phyloP scores from a whole-genome alignment of 306 rosid species.

The Lathyrus aphaca region DNA sequence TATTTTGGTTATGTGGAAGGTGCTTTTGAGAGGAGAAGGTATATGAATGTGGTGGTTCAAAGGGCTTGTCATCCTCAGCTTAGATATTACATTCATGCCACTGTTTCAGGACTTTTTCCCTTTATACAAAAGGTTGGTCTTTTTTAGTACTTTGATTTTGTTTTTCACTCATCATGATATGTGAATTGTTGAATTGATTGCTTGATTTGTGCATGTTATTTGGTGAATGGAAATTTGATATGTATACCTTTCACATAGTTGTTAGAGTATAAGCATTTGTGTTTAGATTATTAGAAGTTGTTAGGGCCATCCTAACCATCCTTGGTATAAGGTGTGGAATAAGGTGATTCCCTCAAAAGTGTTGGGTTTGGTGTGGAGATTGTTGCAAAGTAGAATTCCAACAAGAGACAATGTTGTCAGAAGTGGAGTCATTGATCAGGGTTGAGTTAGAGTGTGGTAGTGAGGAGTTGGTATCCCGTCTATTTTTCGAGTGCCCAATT shows the following conservation, averaged over 20 bases:
- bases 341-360: too few relatives aligned
- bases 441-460: too few relatives aligned
- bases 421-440: too few relatives aligned
- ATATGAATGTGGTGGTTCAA: constrained; percentile 84
- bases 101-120: constrained; percentile 75
- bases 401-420: too few relatives aligned
- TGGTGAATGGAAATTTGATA: constrained; percentile 11
- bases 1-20: constrained; percentile 48
- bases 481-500: too few relatives aligned
- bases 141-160: constrained; percentile 11
- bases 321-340: too few relatives aligned
- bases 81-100: constrained; percentile 74
- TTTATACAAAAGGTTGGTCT: constrained; percentile 68
- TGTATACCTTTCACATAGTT: not conserved
- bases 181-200: constrained; percentile 8
- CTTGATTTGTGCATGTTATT: constrained; percentile 23
- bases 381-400: too few relatives aligned
- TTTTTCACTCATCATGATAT: not conserved
- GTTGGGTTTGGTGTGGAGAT: too few relatives aligned
- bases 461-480: too few relatives aligned
- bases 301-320: too few relatives aligned
- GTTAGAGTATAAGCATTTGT: constrained; percentile 21
- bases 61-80: constrained; percentile 86
- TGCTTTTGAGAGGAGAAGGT: constrained; percentile 88
- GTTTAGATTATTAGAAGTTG: constrained; percentile 14